phyloP scores from a whole-genome alignment of 2,329 filamentous ascomycete genomes.

The Lachnellula willkommii region DNA sequence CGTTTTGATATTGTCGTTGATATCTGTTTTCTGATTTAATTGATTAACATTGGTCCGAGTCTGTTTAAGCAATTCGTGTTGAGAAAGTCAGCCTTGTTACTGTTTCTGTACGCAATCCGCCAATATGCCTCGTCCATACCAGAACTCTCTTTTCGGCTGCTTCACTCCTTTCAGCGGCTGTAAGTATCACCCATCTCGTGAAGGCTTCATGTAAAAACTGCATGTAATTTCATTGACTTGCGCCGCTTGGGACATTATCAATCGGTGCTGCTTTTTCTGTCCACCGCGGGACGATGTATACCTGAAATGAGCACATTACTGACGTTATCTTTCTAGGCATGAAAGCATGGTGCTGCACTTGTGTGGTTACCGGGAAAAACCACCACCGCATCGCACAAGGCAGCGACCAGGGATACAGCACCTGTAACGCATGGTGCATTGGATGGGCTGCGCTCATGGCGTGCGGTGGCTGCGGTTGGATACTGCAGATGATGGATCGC shows the following conservation, averaged over 20 bases:
- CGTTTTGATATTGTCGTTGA: not conserved
- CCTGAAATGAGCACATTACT: too few relatives aligned
- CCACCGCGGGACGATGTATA: too few relatives aligned
- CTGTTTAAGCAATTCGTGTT: not conserved
- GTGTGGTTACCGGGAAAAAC: constrained; percentile 6
- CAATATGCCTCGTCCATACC: constrained; percentile 6
- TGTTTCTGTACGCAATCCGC: not conserved
- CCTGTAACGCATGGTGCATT: constrained; percentile 5
- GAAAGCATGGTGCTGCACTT: constrained; percentile 7
- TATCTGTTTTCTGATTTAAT: not conserved
- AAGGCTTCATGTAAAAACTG: not conserved
- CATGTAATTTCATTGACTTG: not conserved
- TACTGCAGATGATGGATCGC: constrained; percentile 8
- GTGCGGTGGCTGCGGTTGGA: constrained; percentile 1
- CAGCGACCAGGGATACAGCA: not conserved
- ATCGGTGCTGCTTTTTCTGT: too few relatives aligned
- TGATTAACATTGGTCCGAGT: not conserved
- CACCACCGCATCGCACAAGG: constrained; percentile 2
- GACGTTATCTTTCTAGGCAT: not conserved
- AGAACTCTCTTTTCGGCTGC: constrained; percentile 7
- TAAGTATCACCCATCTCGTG: not conserved
- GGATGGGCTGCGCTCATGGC: not conserved
- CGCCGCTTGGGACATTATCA: not conserved
- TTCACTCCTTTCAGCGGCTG: constrained; percentile 5
- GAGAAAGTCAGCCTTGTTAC: not conserved